A percentile compares a stretch with the other conserved stretches of the same genome.
These are phyloP conservation scores for Gryganskiella cystojenkinii DNA, from an alignment of 192 early-diverging fungal species.

Conservation along the genomic window DNA sequence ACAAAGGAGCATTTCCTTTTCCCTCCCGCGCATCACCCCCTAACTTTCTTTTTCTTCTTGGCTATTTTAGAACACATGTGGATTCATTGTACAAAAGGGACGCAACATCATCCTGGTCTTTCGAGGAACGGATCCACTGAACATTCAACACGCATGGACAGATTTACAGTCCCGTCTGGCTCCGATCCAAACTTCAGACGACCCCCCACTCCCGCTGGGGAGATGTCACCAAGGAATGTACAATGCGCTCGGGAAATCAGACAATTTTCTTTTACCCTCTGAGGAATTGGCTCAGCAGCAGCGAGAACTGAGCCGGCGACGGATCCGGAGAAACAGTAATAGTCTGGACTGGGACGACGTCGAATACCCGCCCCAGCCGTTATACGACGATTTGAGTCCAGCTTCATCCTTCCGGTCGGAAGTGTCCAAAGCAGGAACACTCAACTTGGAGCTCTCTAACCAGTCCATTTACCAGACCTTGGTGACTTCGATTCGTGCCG, in stretches of 20 bases:
- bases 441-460: slow-evolving; percentile 58
- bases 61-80: slow-evolving; percentile 56
- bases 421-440: slow-evolving; percentile 16
- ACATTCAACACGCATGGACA: slow-evolving; percentile 66
- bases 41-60: not conserved
- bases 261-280: slow-evolving; percentile 32
- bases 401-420: slow-evolving; percentile 47
- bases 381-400: slow-evolving; percentile 25
- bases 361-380: not conserved
- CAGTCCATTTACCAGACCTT: slow-evolving; percentile 59
- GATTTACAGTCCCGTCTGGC: slow-evolving; percentile 55
- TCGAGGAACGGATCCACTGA: slow-evolving; percentile 66
- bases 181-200: slow-evolving; percentile 26
- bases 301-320: slow-evolving; percentile 21
- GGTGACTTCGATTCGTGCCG: slow-evolving; percentile 53
- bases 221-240: slow-evolving; percentile 66
- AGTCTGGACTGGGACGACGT: slow-evolving; percentile 17
- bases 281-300: slow-evolving; percentile 46
- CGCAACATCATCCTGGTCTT: slow-evolving; percentile 66
- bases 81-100: slow-evolving; percentile 63
- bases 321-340: slow-evolving; percentile 18
- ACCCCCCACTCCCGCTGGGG: slow-evolving; percentile 48
- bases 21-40: no score
- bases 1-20: no score
- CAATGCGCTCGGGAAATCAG: slow-evolving; percentile 58